A percentile compares a stretch with the other conserved stretches of the same genome.
Evolutionary conservation across 768 basidiomycete genomes (phyloP).

Genomic region (Hypsizygus marmoreus): DNA sequence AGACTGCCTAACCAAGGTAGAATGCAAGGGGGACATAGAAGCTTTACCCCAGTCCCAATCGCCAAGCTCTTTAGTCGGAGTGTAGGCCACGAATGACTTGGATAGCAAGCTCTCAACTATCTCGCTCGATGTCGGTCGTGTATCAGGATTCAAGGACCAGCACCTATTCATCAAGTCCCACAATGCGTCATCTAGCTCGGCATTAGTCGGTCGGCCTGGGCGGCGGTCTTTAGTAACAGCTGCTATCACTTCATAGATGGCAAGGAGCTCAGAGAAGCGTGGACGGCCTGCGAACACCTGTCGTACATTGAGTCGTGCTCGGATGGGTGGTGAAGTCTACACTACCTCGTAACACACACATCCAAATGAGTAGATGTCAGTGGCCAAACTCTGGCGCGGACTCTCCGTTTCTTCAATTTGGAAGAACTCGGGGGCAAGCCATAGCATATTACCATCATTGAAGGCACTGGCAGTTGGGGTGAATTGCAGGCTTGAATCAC

Average conservation of each 20-base stretch:
- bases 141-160: conserved; percentile 1
- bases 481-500: conserved; percentile 8
- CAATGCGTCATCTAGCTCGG: conserved; percentile 1
- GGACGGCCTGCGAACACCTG: conserved; percentile 10
- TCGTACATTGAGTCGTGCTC: not conserved
- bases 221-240: conserved; percentile 4
- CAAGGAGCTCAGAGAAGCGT: conserved; percentile 5
- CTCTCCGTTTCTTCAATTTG: conserved; percentile 3
- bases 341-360: conserved; percentile 11
- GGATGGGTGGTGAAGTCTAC: not conserved
- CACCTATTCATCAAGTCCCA: conserved; percentile 11
- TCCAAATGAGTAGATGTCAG: conserved; percentile 11
- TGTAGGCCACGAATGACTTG: no score
- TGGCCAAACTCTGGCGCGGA: conserved; percentile 8
- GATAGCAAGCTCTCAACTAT: not conserved
- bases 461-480: conserved; percentile 5
- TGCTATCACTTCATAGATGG: conserved; percentile 3
- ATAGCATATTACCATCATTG: conserved; percentile 5
- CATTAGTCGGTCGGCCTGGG: conserved; percentile 1
- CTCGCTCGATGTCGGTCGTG: conserved; percentile 1
- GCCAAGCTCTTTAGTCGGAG: no score
- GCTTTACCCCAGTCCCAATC: no score
- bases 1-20: not conserved
- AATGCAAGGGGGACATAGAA: not conserved
- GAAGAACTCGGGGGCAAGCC: conserved; percentile 14